Evolutionary conservation across 2,329 filamentous ascomycete species (phyloP).

Genomic region (Cladosporium cucumerinum): DNA sequence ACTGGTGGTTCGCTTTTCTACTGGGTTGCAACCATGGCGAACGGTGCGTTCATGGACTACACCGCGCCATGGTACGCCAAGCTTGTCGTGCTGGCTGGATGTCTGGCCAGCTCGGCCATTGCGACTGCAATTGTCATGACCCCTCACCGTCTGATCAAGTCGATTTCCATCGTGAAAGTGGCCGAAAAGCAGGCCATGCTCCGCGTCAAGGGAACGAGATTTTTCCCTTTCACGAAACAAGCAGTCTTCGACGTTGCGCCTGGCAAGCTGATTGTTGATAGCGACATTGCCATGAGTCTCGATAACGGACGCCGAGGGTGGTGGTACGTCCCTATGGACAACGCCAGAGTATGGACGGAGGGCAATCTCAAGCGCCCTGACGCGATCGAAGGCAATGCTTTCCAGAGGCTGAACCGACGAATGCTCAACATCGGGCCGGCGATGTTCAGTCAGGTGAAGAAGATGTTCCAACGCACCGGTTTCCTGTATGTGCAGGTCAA

Average conservation of each 20-base stretch:
- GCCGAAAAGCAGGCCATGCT: background rate
- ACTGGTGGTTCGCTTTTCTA: background rate
- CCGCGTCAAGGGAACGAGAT: background rate
- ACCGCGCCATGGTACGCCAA: constrained; percentile 5
- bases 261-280: background rate
- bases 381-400: background rate
- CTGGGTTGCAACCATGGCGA: background rate
- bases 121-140: background rate
- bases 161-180: background rate
- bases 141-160: constrained; percentile 5
- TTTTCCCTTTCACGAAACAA: constrained; percentile 1
- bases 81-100: background rate
- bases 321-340: background rate
- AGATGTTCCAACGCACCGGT: constrained; percentile 30
- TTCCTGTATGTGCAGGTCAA: constrained; percentile 27
- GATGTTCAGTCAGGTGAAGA: constrained; percentile 15
- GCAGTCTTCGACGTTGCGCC: background rate
- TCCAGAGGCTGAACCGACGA: background rate
- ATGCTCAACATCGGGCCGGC: background rate
- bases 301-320: background rate
- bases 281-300: background rate
- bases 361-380: background rate
- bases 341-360: background rate
- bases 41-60: background rate
- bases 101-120: background rate